A percentile compares a stretch with the other conserved stretches of the same genome.
Conservation (phyloP, 2,329 filamentous ascomycete species). For the Botryotinia globosa region DNA sequence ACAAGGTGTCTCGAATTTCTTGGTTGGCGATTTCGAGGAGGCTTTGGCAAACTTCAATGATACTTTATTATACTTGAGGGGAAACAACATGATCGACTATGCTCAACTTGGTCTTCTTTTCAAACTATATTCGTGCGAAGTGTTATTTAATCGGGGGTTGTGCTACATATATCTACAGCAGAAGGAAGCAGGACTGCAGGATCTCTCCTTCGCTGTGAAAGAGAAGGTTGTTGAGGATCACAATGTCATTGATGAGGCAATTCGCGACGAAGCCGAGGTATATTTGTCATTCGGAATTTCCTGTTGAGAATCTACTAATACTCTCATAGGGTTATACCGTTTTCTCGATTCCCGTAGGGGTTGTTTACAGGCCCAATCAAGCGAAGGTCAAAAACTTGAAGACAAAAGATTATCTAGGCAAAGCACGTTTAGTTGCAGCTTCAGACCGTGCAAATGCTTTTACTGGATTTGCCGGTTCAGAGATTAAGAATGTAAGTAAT, state of each 20-base stretch:
- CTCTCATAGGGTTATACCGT: constrained; percentile 81
- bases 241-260: constrained; percentile 97
- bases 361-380: constrained; percentile 92
- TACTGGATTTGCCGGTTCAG: constrained; percentile 75
- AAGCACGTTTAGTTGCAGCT: constrained; percentile 88
- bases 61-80: constrained; percentile 87
- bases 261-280: constrained; percentile 88
- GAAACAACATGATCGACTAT: constrained; percentile 97
- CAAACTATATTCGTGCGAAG: constrained; percentile 95
- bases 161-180: constrained; percentile 98
- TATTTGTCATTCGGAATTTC: constrained; percentile 26
- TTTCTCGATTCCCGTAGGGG: constrained; percentile 94
- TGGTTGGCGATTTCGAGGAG: constrained; percentile 95
- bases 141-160: constrained; percentile 92
- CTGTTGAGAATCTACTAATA: constrained; percentile 24
- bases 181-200: constrained; percentile 84
- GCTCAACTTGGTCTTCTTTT: constrained; percentile 93
- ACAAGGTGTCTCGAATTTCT: constrained; percentile 95
- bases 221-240: constrained; percentile 97
- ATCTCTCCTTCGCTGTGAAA: constrained; percentile 85
- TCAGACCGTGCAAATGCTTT: constrained; percentile 78
- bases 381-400: constrained; percentile 98
- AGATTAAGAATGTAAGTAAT: constrained; percentile 66
- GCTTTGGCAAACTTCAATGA: constrained; percentile 98
- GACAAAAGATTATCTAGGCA: constrained; percentile 95